Percentiles rank a stretch among this genome's conserved stretches.
Conservation (phyloP, 2,329 filamentous ascomycete genomes). For the Cytospora leucostoma region DNA sequence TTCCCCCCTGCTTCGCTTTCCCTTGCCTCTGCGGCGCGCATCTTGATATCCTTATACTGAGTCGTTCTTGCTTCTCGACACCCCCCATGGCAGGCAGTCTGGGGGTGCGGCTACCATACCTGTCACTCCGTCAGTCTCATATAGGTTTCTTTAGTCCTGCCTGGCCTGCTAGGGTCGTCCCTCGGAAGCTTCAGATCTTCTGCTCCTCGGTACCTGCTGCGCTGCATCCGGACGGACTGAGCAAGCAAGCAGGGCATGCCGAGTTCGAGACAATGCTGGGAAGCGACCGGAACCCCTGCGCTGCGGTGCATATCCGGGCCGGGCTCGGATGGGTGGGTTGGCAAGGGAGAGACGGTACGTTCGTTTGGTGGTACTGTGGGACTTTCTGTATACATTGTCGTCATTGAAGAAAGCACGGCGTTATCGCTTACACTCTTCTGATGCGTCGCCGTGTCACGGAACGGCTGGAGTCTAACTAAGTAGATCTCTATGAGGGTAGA, state of each 20-base stretch:
- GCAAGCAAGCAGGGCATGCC: slow-evolving; percentile 3
- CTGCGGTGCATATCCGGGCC: slow-evolving; percentile 15
- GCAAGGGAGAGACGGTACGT: background rate
- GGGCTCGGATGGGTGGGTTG: slow-evolving; percentile 12
- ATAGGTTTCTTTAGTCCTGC: background rate
- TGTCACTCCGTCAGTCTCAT: slow-evolving; percentile 5
- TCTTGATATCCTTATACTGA: too few species aligned
- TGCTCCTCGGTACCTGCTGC: background rate
- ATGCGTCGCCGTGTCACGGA: too few species aligned
- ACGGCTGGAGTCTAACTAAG: too few species aligned
- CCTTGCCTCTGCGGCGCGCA: too few species aligned
- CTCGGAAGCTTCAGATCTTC: background rate
- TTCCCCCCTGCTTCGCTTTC: too few species aligned
- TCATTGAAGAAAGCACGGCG: background rate
- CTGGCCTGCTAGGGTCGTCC: background rate
- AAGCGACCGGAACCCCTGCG: slow-evolving; percentile 19
- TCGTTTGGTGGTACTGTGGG: background rate
- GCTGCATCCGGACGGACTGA: slow-evolving; percentile 13
- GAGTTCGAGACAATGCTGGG: slow-evolving; percentile 11
- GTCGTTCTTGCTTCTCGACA: too few species aligned
- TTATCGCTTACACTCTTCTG: background rate
- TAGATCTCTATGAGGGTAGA: too few species aligned
- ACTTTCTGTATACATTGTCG: background rate
- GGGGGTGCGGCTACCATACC: background rate
- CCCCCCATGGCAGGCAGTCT: background rate